Conservation (phyloP, 2,329 filamentous ascomycete species). For the Pseudogymnoascus sp. region DNA sequence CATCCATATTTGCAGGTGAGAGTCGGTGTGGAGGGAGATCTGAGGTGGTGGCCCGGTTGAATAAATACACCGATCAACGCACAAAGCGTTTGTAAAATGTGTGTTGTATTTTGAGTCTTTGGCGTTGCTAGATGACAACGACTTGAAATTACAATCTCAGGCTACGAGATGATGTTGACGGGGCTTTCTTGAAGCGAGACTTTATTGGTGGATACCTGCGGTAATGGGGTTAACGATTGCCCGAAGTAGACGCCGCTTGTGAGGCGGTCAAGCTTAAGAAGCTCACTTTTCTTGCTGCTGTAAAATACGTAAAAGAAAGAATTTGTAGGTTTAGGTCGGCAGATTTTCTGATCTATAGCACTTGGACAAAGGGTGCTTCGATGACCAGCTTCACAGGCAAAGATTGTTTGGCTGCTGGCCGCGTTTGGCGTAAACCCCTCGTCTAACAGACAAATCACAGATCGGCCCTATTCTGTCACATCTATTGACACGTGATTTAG, state of each 20-base stretch:
- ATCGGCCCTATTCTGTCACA: neutral
- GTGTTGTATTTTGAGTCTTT: conserved; percentile 8
- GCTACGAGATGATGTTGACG: conserved; percentile 8
- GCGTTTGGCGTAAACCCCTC: conserved; percentile 7
- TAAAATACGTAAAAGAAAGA: conserved; percentile 1
- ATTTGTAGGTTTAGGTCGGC: conserved; percentile 1
- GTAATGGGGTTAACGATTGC: conserved; percentile 8
- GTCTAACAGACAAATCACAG: conserved; percentile 8
- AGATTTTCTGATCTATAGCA: conserved; percentile 5
- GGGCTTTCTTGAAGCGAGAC: conserved; percentile 8
- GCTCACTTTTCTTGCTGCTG: neutral
- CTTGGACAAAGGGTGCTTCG: conserved; percentile 4
- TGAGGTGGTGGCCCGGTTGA: neutral
- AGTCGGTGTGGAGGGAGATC: conserved; percentile 4
- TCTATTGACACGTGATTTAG: neutral
- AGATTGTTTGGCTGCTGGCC: conserved; percentile 6
- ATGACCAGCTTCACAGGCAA: conserved; percentile 6
- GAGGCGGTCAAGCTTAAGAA: neutral
- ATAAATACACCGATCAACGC: conserved; percentile 10
- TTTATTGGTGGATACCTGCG: conserved; percentile 10
- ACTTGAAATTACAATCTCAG: conserved; percentile 10
- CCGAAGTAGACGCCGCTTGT: conserved; percentile 8
- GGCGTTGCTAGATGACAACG: conserved; percentile 10
- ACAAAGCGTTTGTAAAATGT: conserved; percentile 9
- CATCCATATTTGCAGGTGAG: conserved; percentile 64